These are phyloP conservation scores for Vigna unguiculata DNA, from an alignment of 306 rosid genomes.

Conservation along the genomic window DNA sequence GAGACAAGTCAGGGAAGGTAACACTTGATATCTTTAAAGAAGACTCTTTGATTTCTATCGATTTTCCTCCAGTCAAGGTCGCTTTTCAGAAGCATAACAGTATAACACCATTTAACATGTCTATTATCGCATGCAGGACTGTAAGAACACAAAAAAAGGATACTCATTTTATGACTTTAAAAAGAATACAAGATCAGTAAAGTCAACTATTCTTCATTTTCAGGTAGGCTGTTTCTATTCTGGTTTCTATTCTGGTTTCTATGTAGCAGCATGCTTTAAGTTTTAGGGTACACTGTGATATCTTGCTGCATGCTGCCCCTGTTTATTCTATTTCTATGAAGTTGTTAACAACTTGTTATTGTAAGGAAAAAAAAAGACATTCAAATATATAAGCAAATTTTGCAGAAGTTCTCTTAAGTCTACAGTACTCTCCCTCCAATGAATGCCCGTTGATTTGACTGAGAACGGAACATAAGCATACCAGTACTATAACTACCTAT, in stretches of 20 bases:
- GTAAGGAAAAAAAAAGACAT: not conserved
- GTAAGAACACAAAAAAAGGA: slow-evolving; percentile 66
- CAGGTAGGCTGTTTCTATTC: slow-evolving; percentile 57
- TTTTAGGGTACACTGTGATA: not conserved
- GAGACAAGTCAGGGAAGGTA: slow-evolving; percentile 77
- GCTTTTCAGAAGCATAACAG: slow-evolving; percentile 22
- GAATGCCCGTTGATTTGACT: slow-evolving; percentile 1
- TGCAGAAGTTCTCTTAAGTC: slow-evolving; percentile 1
- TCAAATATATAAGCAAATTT: not conserved
- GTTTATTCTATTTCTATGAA: not conserved
- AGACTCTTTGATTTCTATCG: slow-evolving; percentile 17
- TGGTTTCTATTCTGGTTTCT: no score
- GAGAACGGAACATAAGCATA: not conserved
- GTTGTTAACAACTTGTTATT: slow-evolving; percentile 15
- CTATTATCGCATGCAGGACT: slow-evolving; percentile 52
- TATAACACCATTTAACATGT: not conserved
- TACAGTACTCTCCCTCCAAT: not conserved
- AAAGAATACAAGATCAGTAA: slow-evolving; percentile 73
- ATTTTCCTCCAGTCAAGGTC: not conserved
- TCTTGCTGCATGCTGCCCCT: slow-evolving; percentile 24
- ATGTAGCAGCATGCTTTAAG: not conserved
- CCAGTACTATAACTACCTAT: not conserved
- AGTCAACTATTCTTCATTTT: slow-evolving; percentile 87
- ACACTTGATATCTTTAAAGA: slow-evolving; percentile 7
- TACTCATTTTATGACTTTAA: slow-evolving; percentile 67